These are phyloP conservation scores for Meira nashicola DNA, from an alignment of 1,284 basidiomycete genomes.

Conservation along the genomic window DNA sequence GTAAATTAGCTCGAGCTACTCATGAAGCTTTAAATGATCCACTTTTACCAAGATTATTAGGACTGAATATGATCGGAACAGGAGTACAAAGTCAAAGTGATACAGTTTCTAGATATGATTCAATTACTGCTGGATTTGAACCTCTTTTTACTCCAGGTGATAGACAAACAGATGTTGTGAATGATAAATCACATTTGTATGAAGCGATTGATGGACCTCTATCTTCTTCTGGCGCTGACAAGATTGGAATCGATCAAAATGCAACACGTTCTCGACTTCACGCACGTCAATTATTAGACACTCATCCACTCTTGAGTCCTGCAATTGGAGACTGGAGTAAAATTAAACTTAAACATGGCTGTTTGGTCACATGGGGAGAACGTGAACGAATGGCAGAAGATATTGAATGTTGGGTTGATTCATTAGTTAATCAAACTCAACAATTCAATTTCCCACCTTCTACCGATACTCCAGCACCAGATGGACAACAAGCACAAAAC, in stretches of 20 bases:
- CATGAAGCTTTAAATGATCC: slow-evolving; percentile 35
- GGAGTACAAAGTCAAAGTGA: neutral
- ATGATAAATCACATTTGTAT: slow-evolving; percentile 26
- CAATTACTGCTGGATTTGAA: slow-evolving; percentile 17
- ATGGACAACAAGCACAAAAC: slow-evolving; percentile 3
- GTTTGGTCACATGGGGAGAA: slow-evolving; percentile 45
- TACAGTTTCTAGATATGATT: neutral
- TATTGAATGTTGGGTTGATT: slow-evolving; percentile 41
- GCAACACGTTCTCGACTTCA: neutral
- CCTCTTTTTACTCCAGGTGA: slow-evolving; percentile 35
- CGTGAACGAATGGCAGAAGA: slow-evolving; percentile 44
- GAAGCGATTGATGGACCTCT: slow-evolving; percentile 15
- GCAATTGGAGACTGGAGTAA: slow-evolving; percentile 43
- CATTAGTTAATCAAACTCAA: slow-evolving; percentile 13
- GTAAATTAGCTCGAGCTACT: slow-evolving; percentile 23
- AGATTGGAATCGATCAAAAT: neutral
- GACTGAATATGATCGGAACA: neutral
- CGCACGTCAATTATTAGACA: slow-evolving; percentile 22
- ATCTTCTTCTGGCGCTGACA: neutral
- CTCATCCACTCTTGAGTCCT: slow-evolving; percentile 36
- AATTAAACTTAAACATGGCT: slow-evolving; percentile 31
- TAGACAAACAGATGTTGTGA: slow-evolving; percentile 29
- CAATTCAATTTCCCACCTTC: neutral
- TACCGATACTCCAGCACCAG: neutral
- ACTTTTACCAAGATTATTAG: slow-evolving; percentile 16